phyloP scores from a whole-genome alignment of 257 asterid genomes.

The Fraxinus quadrangulata region DNA sequence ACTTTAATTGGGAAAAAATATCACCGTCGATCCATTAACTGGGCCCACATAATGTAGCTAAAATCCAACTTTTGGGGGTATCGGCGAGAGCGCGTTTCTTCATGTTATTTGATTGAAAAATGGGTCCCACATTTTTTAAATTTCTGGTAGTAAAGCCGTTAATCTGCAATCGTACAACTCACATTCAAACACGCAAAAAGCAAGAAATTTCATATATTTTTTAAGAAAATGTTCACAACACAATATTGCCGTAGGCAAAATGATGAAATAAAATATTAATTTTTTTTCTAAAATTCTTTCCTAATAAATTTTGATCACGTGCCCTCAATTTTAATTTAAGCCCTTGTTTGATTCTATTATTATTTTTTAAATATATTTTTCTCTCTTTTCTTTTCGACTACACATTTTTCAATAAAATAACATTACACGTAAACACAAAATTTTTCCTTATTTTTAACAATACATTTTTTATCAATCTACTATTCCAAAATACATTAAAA shows the following conservation, averaged over 20 bases:
- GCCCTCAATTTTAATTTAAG: not conserved
- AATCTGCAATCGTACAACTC: conserved; percentile 53
- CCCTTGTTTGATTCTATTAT: too few species aligned
- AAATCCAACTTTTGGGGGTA: not conserved
- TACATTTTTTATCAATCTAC: too few species aligned
- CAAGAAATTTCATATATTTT: not conserved
- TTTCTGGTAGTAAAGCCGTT: conserved; percentile 42
- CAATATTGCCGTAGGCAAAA: not conserved
- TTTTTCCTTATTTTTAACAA: too few species aligned
- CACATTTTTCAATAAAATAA: too few species aligned
- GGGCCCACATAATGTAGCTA: conserved; percentile 40
- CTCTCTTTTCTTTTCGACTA: too few species aligned
- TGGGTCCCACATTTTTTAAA: conserved; percentile 35
- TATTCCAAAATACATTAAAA: too few species aligned
- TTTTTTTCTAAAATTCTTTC: too few species aligned
- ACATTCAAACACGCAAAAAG: conserved; percentile 37
- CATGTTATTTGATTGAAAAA: not conserved
- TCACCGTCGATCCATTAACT: not conserved
- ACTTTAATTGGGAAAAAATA: not conserved
- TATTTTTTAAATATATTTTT: too few species aligned
- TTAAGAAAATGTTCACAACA: not conserved
- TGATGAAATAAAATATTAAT: not conserved
- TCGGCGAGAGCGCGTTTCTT: conserved; percentile 30
- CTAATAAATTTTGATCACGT: not conserved
- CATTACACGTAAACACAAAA: too few species aligned